Conservation (phyloP, 177 flowering plant species). For the Vitis hybrid region DNA sequence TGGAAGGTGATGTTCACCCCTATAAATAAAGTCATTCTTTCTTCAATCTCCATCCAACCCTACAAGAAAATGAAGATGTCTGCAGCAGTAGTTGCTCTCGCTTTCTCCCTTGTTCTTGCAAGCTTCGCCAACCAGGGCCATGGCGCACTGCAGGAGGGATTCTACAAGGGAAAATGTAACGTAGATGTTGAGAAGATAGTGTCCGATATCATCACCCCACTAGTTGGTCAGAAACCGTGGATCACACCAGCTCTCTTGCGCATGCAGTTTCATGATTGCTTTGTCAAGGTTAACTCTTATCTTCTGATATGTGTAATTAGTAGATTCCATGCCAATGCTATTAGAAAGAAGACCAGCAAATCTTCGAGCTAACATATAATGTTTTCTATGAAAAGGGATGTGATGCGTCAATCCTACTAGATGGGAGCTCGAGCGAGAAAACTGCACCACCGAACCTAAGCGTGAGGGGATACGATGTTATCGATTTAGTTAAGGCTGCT, state of each 20-base stretch:
- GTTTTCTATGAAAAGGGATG: slow-evolving; percentile 39
- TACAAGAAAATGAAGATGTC: slow-evolving; percentile 6
- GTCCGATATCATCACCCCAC: slow-evolving; percentile 12
- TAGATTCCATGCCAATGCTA: not conserved
- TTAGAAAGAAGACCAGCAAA: too few species aligned
- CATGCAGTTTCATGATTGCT: slow-evolving; percentile 65
- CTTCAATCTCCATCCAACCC: too few species aligned
- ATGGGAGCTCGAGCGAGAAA: slow-evolving; percentile 33
- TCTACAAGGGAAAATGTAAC: slow-evolving; percentile 42
- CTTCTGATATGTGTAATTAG: not conserved
- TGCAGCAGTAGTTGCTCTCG: slow-evolving; percentile 7
- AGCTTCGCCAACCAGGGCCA: slow-evolving; percentile 18
- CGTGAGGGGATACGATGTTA: slow-evolving; percentile 45
- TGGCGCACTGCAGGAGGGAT: slow-evolving; percentile 35
- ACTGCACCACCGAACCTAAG: slow-evolving; percentile 35
- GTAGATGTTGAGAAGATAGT: slow-evolving; percentile 39
- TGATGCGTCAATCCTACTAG: slow-evolving; percentile 48
- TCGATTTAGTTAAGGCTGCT: slow-evolving; percentile 30
- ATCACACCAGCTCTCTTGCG: slow-evolving; percentile 51
- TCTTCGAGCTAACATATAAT: not conserved
- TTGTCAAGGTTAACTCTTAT: slow-evolving; percentile 37
- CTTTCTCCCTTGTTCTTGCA: slow-evolving; percentile 14
- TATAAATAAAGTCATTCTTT: too few species aligned
- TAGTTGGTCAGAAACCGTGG: slow-evolving; percentile 21
- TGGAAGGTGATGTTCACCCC: too few species aligned